Evolutionary conservation across 177 flowering plant species (phyloP).

Genomic region (Vitis hybrid): DNA sequence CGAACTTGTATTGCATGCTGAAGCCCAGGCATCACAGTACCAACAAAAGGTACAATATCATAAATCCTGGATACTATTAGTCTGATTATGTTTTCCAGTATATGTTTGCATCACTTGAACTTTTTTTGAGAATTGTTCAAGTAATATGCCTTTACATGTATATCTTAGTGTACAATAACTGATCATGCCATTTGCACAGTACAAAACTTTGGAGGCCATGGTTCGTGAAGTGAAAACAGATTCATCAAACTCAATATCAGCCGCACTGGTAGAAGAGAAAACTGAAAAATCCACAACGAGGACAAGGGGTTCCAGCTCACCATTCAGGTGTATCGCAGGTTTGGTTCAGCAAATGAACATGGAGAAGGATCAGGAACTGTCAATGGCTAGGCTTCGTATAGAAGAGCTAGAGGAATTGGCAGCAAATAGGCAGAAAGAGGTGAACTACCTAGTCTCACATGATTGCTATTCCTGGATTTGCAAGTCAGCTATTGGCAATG

Average conservation of each 20-base stretch:
- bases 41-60: conserved; percentile 68
- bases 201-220: conserved; percentile 78
- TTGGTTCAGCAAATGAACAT: conserved; percentile 78
- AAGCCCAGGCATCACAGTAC: conserved; percentile 81
- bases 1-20: conserved; percentile 79
- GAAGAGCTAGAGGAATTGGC: conserved; percentile 69
- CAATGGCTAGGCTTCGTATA: conserved; percentile 54
- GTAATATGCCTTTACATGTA: too few relatives aligned
- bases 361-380: conserved; percentile 81
- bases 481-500: not conserved
- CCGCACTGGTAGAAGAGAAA: conserved; percentile 34
- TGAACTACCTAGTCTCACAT: conserved; percentile 12
- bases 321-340: conserved; percentile 79
- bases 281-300: conserved; percentile 53
- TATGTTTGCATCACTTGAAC: too few relatives aligned
- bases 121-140: too few relatives aligned
- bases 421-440: conserved; percentile 75
- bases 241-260: conserved; percentile 26
- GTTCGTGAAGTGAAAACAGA: conserved; percentile 51
- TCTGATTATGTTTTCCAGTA: not conserved
- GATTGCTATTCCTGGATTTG: not conserved
- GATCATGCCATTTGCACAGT: conserved; percentile 43
- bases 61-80: not conserved
- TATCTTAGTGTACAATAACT: conserved; percentile 3
- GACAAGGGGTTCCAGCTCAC: conserved; percentile 85